Evolutionary conservation across 2,329 filamentous ascomycete genomes (phyloP).

Genomic region (Ascochyta koolunga): DNA sequence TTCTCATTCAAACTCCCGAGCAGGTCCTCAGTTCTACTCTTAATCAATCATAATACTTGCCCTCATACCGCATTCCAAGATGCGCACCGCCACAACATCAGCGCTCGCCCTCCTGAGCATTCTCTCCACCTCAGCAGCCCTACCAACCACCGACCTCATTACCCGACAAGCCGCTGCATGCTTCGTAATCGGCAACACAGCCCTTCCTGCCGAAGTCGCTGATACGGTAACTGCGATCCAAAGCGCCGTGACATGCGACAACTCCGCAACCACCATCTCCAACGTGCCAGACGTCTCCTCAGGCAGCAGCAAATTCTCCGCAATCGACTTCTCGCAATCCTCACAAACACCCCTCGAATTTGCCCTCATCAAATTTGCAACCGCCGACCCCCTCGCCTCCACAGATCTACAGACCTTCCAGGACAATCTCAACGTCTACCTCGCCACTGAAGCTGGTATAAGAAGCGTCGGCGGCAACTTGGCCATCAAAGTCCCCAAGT

Average conservation of each 20-base stretch:
- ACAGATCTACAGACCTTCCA: slow-evolving; percentile 61
- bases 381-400: slow-evolving; percentile 55
- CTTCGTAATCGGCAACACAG: slow-evolving; percentile 60
- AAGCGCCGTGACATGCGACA: slow-evolving; percentile 58
- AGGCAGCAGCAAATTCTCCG: slow-evolving; percentile 58
- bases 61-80: slow-evolving; percentile 5
- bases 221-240: slow-evolving; percentile 53
- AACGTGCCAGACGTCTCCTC: slow-evolving; percentile 64
- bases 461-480: slow-evolving; percentile 60
- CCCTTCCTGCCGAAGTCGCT: slow-evolving; percentile 59
- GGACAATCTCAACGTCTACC: slow-evolving; percentile 61
- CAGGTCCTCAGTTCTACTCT: slow-evolving; percentile 6
- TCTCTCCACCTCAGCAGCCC: slow-evolving; percentile 18
- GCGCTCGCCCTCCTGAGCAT: slow-evolving; percentile 20
- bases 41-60: background rate
- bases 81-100: slow-evolving; percentile 25
- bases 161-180: slow-evolving; percentile 50
- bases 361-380: slow-evolving; percentile 61
- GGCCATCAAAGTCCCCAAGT: slow-evolving; percentile 67
- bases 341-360: slow-evolving; percentile 59
- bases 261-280: slow-evolving; percentile 55
- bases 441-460: slow-evolving; percentile 65
- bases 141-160: slow-evolving; percentile 16
- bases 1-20: slow-evolving; percentile 2
- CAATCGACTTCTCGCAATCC: slow-evolving; percentile 63